Conservation (phyloP, 1,139 yeast species). For the Debaryomyces udenii region DNA sequence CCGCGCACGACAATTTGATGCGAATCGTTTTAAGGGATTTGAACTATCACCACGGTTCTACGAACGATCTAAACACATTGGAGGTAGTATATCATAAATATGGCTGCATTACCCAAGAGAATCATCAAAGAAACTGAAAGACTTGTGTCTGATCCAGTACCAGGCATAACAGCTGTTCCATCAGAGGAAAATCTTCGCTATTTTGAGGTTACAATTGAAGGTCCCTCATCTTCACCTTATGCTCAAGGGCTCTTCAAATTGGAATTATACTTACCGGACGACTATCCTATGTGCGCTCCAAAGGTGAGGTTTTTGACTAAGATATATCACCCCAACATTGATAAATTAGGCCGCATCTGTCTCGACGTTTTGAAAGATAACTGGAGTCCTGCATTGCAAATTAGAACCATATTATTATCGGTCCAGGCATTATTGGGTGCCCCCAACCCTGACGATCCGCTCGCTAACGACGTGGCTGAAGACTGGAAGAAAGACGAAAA, state of each 20-base stretch:
- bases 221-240: conserved; percentile 86
- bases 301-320: conserved; percentile 89
- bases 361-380: conserved; percentile 86
- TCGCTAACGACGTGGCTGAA: conserved; percentile 96
- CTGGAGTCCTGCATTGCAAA: conserved; percentile 99
- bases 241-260: conserved; percentile 76
- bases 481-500: conserved; percentile 90
- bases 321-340: conserved; percentile 96
- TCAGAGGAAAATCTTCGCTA: conserved; percentile 92
- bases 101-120: conserved; percentile 81
- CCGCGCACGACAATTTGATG: neutral
- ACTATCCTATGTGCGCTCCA: conserved; percentile 93
- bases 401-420: conserved; percentile 87
- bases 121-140: conserved; percentile 94
- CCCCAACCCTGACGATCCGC: conserved; percentile 97
- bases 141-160: conserved; percentile 90
- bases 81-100: conserved; percentile 17
- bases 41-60: too few species aligned
- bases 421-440: conserved; percentile 94
- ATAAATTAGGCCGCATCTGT: conserved; percentile 91
- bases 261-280: conserved; percentile 83
- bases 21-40: too few species aligned
- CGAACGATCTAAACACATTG: too few species aligned
- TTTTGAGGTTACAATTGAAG: conserved; percentile 82
- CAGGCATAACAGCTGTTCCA: conserved; percentile 92